These are phyloP conservation scores for Claviceps paspali DNA, from an alignment of 2,329 filamentous ascomycete genomes.

Conservation along the genomic window DNA sequence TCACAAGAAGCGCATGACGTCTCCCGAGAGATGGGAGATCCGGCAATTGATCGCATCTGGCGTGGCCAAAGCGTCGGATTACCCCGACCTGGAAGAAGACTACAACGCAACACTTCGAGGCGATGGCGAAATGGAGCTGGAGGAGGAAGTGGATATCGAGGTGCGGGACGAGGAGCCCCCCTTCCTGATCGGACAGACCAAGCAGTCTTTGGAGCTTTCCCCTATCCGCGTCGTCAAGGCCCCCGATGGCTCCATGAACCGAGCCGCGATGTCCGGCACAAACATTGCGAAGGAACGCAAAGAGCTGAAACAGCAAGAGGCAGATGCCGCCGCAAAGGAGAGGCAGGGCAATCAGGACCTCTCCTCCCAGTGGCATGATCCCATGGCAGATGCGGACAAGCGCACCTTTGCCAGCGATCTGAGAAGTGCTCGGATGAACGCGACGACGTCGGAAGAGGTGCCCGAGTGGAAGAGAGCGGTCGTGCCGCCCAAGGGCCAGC, in stretches of 20 bases:
- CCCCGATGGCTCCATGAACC: constrained; percentile 93
- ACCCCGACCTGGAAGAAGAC: constrained; percentile 87
- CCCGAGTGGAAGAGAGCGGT: constrained; percentile 89
- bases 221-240: constrained; percentile 95
- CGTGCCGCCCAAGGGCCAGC: constrained; percentile 55
- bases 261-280: constrained; percentile 88
- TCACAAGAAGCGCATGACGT: constrained; percentile 85
- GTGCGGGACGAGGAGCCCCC: constrained; percentile 92
- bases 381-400: constrained; percentile 76
- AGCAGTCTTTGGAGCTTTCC: constrained; percentile 85
- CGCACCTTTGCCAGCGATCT: constrained; percentile 82
- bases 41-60: constrained; percentile 91
- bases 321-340: constrained; percentile 57
- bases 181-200: constrained; percentile 89
- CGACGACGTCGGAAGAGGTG: constrained; percentile 50
- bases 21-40: constrained; percentile 95
- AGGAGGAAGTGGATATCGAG: constrained; percentile 95
- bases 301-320: constrained; percentile 78
- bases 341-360: constrained; percentile 63
- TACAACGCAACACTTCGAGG: constrained; percentile 78
- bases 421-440: constrained; percentile 47
- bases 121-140: constrained; percentile 76
- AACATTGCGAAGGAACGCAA: constrained; percentile 77
- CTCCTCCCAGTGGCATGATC: constrained; percentile 87
- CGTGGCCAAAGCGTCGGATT: constrained; percentile 81